A percentile compares a stretch with the other conserved stretches of the same genome.
These are phyloP conservation scores for Tulasnella calospora DNA, from an alignment of 768 basidiomycete species.

Conservation along the genomic window DNA sequence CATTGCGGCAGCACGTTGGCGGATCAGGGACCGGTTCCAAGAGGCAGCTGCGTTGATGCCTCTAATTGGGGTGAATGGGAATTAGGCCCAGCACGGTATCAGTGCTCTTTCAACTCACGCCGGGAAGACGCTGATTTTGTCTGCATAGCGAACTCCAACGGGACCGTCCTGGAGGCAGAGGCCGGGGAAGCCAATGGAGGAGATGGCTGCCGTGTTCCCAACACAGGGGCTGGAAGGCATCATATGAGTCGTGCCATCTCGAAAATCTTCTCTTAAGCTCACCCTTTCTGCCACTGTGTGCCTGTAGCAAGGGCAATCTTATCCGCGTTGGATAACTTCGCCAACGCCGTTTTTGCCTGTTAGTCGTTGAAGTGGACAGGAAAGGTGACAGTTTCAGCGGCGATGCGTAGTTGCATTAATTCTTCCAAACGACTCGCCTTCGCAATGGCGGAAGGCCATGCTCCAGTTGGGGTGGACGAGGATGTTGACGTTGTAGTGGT, in stretches of 20 bases:
- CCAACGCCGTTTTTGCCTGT: slow-evolving; percentile 48
- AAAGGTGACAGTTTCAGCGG: background rate
- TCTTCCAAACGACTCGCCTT: slow-evolving; percentile 39
- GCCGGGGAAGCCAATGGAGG: slow-evolving; percentile 46
- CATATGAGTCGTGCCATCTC: background rate
- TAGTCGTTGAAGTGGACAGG: background rate
- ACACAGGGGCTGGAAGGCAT: slow-evolving; percentile 34
- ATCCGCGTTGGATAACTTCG: slow-evolving; percentile 51
- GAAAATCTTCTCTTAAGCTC: slow-evolving; percentile 26
- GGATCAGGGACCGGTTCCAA: slow-evolving; percentile 54
- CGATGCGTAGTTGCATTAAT: no score
- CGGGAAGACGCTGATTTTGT: slow-evolving; percentile 47
- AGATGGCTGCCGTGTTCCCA: slow-evolving; percentile 49
- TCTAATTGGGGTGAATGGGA: slow-evolving; percentile 31
- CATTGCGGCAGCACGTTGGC: slow-evolving; percentile 51
- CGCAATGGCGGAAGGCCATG: slow-evolving; percentile 51
- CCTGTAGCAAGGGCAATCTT: slow-evolving; percentile 57
- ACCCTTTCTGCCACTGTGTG: slow-evolving; percentile 19
- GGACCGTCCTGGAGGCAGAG: slow-evolving; percentile 51
- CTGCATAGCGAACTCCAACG: slow-evolving; percentile 48
- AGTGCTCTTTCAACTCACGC: slow-evolving; percentile 37
- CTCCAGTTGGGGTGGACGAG: background rate
- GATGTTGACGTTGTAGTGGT: background rate
- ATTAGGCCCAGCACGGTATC: background rate
- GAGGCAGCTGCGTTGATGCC: slow-evolving; percentile 52